Evolutionary conservation across 352 stramenopile genomes (phyloP).

Genomic region (Globisporangium yorkense): DNA sequence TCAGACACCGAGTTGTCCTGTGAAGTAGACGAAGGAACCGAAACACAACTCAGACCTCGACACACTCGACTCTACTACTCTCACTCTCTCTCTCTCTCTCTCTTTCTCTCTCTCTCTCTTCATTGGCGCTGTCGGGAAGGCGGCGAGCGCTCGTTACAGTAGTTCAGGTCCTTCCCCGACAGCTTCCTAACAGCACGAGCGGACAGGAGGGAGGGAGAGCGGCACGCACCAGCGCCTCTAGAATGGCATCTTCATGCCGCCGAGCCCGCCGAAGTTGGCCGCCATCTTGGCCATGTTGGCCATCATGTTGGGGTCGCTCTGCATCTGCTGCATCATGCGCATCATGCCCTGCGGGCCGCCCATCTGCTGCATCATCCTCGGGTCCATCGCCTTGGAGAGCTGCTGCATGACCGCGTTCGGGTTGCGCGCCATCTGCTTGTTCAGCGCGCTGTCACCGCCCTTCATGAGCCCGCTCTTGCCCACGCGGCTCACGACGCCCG

Average conservation of each 20-base stretch:
- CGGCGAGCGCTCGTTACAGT: not conserved
- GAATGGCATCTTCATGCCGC: constrained; percentile 80
- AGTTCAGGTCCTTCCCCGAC: not conserved
- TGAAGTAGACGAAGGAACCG: no score
- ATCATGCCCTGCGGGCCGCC: constrained; percentile 82
- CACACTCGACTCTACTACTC: no score
- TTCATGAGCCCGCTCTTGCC: constrained; percentile 95
- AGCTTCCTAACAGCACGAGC: not conserved
- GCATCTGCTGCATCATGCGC: constrained; percentile 95
- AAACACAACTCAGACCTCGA: no score
- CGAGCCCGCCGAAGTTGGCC: constrained; percentile 29
- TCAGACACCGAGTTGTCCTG: no score
- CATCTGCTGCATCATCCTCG: constrained; percentile 90
- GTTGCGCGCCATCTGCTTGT: constrained; percentile 96
- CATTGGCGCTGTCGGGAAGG: not conserved
- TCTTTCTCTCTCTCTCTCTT: no score
- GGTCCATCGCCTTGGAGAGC: constrained; percentile 92
- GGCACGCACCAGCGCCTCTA: constrained; percentile 12
- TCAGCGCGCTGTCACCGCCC: constrained; percentile 77
- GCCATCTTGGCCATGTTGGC: constrained; percentile 81
- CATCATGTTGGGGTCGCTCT: constrained; percentile 64
- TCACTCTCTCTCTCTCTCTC: no score
- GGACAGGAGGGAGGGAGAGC: not conserved
- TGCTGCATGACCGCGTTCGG: constrained; percentile 96
- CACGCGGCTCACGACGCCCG: constrained; percentile 94